Evolutionary conservation across 1,284 basidiomycete genomes (phyloP).

Genomic region (Papiliotrema flavescens): DNA sequence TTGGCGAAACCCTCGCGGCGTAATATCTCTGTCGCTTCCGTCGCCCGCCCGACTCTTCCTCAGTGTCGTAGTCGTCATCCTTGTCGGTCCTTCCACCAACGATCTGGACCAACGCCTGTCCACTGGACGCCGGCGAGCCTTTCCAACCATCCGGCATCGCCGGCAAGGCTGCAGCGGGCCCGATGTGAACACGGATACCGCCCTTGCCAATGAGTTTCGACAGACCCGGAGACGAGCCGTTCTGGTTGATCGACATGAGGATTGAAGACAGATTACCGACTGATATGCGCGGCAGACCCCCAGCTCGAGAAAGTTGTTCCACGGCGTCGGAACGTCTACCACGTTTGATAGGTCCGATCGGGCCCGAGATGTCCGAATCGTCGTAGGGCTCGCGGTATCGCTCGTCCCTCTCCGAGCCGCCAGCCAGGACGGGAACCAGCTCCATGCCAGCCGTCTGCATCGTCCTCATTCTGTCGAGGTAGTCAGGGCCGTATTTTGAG

Average conservation of each 20-base stretch:
- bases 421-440: neutral
- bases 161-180: too few species aligned
- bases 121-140: neutral
- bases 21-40: neutral
- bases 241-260: too few species aligned
- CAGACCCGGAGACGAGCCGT: too few species aligned
- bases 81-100: conserved; percentile 2
- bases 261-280: too few species aligned
- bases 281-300: too few species aligned
- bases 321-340: conserved; percentile 3
- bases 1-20: neutral
- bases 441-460: conserved; percentile 2
- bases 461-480: neutral
- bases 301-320: conserved; percentile 4
- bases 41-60: neutral
- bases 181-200: neutral
- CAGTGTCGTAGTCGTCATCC: conserved; percentile 7
- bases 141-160: too few species aligned
- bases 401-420: conserved; percentile 6
- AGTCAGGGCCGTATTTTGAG: neutral
- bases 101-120: neutral
- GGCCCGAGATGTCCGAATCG: neutral
- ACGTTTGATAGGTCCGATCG: neutral
- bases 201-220: too few species aligned
- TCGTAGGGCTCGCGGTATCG: conserved; percentile 1